phyloP scores from a whole-genome alignment of 1,284 basidiomycete species.

The Irpex rosettiformis region DNA sequence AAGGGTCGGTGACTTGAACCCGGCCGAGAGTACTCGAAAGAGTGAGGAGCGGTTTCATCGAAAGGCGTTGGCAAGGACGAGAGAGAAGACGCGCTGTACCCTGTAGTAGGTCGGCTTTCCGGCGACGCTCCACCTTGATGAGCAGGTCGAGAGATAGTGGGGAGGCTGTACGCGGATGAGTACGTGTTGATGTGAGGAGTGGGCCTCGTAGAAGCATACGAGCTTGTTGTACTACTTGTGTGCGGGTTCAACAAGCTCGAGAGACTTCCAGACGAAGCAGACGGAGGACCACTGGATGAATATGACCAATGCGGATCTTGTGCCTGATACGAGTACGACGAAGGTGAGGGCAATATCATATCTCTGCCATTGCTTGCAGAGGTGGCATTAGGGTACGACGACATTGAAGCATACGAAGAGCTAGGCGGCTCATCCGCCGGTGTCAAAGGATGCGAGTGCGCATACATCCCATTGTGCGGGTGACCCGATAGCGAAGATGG shows the following conservation, averaged over 20 bases:
- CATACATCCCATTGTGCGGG: constrained; percentile 48
- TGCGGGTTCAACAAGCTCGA: constrained; percentile 78
- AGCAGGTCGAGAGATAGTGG: constrained; percentile 43
- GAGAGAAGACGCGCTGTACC: constrained; percentile 78
- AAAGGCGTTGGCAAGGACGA: constrained; percentile 60
- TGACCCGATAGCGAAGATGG: constrained; percentile 38
- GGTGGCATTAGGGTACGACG: constrained; percentile 41
- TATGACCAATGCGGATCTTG: constrained; percentile 27
- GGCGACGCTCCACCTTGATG: constrained; percentile 66
- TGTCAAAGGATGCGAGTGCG: constrained; percentile 56
- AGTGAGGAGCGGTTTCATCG: constrained; percentile 48
- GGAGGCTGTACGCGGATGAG: constrained; percentile 48
- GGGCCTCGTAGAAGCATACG: constrained; percentile 22
- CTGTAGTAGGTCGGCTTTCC: constrained; percentile 77
- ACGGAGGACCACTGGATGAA: constrained; percentile 61
- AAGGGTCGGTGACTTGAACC: constrained; percentile 57
- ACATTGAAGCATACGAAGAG: constrained; percentile 50
- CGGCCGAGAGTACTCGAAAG: constrained; percentile 62
- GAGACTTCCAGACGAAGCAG: constrained; percentile 62
- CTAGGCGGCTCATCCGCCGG: constrained; percentile 60
- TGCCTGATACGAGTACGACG: constrained; percentile 54
- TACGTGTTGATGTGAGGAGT: constrained; percentile 72
- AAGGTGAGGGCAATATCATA: constrained; percentile 42
- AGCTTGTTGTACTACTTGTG: constrained; percentile 47
- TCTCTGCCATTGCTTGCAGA: constrained; percentile 14